Evolutionary conservation across 1,284 basidiomycete genomes (phyloP), one percentile per base, ranked within the genome.

Genomic region (Cryptococcus sp.): DNA sequence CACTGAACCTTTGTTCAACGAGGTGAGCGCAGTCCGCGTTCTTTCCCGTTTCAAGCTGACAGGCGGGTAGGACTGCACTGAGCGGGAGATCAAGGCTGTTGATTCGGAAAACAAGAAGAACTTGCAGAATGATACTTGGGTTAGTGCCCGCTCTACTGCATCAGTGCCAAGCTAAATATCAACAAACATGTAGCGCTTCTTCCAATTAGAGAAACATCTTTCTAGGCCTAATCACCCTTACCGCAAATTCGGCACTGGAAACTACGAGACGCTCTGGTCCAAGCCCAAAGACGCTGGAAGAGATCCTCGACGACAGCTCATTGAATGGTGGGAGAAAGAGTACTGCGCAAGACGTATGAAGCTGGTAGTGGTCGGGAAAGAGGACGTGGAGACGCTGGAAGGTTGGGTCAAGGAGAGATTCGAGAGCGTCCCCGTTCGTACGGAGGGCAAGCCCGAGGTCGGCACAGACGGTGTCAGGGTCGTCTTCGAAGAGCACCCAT

Each of bases 61-160:
- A 8, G 19, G 10, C 17, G 10, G 15, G 15, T 42, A 71, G 63
- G 91, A 90, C 17, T 95, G 95, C 76, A 95, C 95, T 0, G 86
- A 89, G 54, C 86, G 96, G 48, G 96, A 99, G 80, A 86, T 98
- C 66, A 93, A 94, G 67, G 96, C 96, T 1, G 96, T 99, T 40
- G 90, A 99, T 75, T 97, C 93, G 1, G 96, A 99, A 76, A 90
- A 99, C 84, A 93, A 93, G 82, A 99, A 99, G 83, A 99, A 99
- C 75, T 84, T 93, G 53, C 95, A 98, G 79, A 83, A 82, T n/a
- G 95, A 99, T 76, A 81, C 89, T 72, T 98, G 94, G 93, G 71
- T 65, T 53, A 66, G 71, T 68, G 10, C 15, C 41, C 19, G 5
- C 6, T 22, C 20, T n/a, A n/a, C n/a, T n/a, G n/a, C n/a, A n/a